Conservation (phyloP, 768 basidiomycete species). For the Russula earlei region DNA sequence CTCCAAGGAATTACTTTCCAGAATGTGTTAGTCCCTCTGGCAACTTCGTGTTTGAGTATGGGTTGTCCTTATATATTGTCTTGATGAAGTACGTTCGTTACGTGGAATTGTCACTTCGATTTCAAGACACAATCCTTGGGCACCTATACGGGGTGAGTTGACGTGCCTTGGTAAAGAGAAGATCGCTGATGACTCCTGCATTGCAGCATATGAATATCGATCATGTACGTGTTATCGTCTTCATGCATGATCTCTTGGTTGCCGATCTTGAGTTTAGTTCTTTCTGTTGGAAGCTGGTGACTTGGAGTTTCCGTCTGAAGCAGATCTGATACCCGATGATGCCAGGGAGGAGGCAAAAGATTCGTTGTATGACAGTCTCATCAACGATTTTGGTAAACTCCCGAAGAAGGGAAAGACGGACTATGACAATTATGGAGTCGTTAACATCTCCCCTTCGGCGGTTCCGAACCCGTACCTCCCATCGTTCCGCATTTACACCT, state of each 20-base stretch:
- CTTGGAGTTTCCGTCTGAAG: conserved; percentile 17
- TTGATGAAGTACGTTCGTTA: conserved; percentile 50
- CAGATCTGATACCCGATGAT: conserved; percentile 10
- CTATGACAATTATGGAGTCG: conserved; percentile 58
- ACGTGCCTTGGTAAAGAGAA: conserved; percentile 23
- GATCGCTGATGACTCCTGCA: conserved; percentile 19
- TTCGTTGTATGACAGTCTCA: conserved; percentile 51
- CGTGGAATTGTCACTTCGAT: conserved; percentile 65
- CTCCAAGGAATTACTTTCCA: conserved; percentile 68
- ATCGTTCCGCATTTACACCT: conserved; percentile 69
- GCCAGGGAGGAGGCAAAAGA: conserved; percentile 23
- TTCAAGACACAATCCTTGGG: conserved; percentile 81
- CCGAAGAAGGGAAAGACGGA: conserved; percentile 44
- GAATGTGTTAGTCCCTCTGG: conserved; percentile 57
- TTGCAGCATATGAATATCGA: conserved; percentile 76
- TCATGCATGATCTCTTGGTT: background rate
- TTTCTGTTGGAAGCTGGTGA: conserved; percentile 29
- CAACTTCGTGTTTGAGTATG: conserved; percentile 9
- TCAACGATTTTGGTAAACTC: conserved; percentile 56
- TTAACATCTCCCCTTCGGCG: conserved; percentile 74
- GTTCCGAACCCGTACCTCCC: conserved; percentile 86
- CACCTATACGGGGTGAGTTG: conserved; percentile 70
- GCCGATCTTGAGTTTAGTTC: conserved; percentile 23
- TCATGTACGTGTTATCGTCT: conserved; percentile 39
- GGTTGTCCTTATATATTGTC: conserved; percentile 6